phyloP scores from a whole-genome alignment of 2,329 filamentous ascomycete genomes.

The Thelonectria olida region DNA sequence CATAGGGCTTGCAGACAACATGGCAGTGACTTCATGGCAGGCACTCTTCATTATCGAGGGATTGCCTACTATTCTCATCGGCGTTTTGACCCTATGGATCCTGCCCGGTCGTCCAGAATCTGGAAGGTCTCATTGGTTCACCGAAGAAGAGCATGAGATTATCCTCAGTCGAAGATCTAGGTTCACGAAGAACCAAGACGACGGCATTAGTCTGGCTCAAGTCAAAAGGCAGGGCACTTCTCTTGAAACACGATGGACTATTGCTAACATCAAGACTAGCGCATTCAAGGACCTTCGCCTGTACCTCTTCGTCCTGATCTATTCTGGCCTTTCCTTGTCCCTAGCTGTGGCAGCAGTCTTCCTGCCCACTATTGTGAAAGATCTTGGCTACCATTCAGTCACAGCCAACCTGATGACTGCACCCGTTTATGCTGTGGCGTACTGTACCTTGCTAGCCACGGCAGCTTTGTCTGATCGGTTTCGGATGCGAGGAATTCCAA shows the following conservation, averaged over 20 bases:
- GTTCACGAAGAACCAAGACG: constrained; percentile 25
- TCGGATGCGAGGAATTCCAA: constrained; percentile 15
- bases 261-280: not conserved
- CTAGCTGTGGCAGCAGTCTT: constrained; percentile 27
- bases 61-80: constrained; percentile 19
- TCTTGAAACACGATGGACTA: not conserved
- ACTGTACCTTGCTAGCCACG: constrained; percentile 14
- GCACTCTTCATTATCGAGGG: constrained; percentile 26
- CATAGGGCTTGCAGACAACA: constrained; percentile 18
- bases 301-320: constrained; percentile 26
- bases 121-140: constrained; percentile 25
- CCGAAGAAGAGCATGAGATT: constrained; percentile 24
- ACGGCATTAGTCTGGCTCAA: constrained; percentile 26
- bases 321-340: constrained; percentile 25
- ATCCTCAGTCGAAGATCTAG: constrained; percentile 21
- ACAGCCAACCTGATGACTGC: constrained; percentile 27
- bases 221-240: not conserved
- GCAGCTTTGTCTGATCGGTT: constrained; percentile 20
- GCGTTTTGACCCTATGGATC: constrained; percentile 22
- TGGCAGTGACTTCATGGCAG: constrained; percentile 24
- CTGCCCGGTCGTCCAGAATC: constrained; percentile 24
- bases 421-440: constrained; percentile 21
- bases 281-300: constrained; percentile 21
- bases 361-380: constrained; percentile 26
- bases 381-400: constrained; percentile 28